Base-by-base conservation (phyloP, 2,329 filamentous ascomycete species). In the Alternaria postmessia region DNA sequence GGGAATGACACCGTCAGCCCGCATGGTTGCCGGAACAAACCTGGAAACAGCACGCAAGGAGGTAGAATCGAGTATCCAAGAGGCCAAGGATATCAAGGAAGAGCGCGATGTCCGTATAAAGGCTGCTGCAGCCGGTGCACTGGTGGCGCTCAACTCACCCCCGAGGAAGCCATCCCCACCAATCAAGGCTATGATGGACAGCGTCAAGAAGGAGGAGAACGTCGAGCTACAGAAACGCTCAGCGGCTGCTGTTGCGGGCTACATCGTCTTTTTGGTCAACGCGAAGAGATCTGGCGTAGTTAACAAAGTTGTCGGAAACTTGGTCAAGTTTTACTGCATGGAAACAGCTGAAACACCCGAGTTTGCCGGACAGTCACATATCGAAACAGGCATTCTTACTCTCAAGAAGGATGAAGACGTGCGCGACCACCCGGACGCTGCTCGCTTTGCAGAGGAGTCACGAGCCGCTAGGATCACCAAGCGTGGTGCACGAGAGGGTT, bases 181-280 rank as follows among this genome's bases (percentile, higher is more conserved):
- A 12, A 99, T 99, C 81, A 97, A 97, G 80, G 92, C 89, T 3
- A 91, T 99, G 79, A 99, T 99, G 95, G 95, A 99, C 77, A 98
- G 94, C 72, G 87, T 99, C 74, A 99, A 98, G 80, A 89, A 89
- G 38, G 96, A 99, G 75, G 95, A 97, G 71, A 98, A 96, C 72
- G 80, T 90, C 28, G 92, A 95, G 67, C 84, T 99, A 1, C 95
- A 99, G 77, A 88, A 87, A 69, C 91, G 94, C 24, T 97, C 94
- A 28, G 92, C 94, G 2, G 88, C 87, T 14, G 94, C 93, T 3
- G 91, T 99, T 53, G 92, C 93, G 6, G 87, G 86, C 39, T 87
- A 98, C 20, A 90, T 99, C n/a, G 89, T 92, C 66, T 85, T 95
- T 22, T 95, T 98, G 71, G 93, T 93, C 4, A 87, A 88, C 42